phyloP scores from a whole-genome alignment of 345 rosid genomes.

The Theobroma cacao region DNA sequence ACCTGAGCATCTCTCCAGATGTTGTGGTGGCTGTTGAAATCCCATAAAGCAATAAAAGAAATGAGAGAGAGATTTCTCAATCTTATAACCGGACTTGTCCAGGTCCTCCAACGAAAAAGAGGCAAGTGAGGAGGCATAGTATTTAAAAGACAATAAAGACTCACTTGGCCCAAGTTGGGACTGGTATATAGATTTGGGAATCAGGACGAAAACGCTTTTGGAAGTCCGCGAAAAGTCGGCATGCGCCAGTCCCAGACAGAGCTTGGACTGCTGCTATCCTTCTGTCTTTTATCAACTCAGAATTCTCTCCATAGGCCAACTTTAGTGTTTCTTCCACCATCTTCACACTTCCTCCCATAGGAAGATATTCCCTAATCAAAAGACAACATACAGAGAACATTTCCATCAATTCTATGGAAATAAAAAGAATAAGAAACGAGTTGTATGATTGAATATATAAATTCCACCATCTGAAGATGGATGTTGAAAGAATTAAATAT shows the following conservation, averaged over 20 bases:
- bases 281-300: constrained; percentile 76
- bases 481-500: not conserved
- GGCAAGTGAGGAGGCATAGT: not conserved
- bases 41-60: constrained; percentile 12
- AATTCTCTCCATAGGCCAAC: constrained; percentile 87
- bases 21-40: constrained; percentile 81
- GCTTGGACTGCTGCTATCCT: constrained; percentile 88
- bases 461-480: not conserved
- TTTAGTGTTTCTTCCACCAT: constrained; percentile 91
- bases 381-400: not conserved
- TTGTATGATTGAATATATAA: not conserved
- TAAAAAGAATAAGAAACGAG: not conserved
- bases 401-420: constrained; percentile 55
- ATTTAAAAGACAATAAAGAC: constrained; percentile 23
- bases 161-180: constrained; percentile 97
- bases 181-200: constrained; percentile 87
- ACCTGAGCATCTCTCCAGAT: constrained; percentile 97
- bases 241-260: constrained; percentile 96
- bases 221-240: constrained; percentile 94
- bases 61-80: not conserved
- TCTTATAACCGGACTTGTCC: not conserved
- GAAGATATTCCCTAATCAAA: constrained; percentile 86
- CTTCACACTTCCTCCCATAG: constrained; percentile 93
- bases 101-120: not conserved
- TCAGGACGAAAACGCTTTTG: constrained; percentile 84